phyloP scores from a whole-genome alignment of 345 rosid genomes.

The Pugionium cornutum region DNA sequence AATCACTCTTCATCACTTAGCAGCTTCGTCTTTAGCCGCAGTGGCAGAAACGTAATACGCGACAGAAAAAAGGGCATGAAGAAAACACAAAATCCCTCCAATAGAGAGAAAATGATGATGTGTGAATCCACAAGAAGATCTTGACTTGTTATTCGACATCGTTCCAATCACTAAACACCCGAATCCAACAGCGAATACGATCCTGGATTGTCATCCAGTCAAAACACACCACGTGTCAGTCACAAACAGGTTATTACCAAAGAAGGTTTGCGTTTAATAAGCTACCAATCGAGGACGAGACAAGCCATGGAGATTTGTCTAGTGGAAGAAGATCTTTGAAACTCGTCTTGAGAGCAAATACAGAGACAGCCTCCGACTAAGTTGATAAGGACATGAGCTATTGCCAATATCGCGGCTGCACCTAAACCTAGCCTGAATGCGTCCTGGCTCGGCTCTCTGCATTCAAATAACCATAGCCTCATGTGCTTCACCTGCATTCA shows the following conservation, averaged over 20 bases:
- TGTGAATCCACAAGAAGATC: conserved; percentile 78
- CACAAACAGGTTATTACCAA: too few species aligned
- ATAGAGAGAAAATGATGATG: conserved; percentile 85
- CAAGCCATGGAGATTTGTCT: conserved; percentile 71
- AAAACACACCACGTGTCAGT: conserved; percentile 16
- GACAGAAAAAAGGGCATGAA: conserved; percentile 76
- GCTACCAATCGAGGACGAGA: conserved; percentile 74
- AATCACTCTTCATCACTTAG: conserved; percentile 19
- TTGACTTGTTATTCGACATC: conserved; percentile 71
- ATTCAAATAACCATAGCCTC: conserved; percentile 85
- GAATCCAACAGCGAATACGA: conserved; percentile 72
- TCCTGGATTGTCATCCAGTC: conserved; percentile 49
- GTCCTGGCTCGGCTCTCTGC: conserved; percentile 79
- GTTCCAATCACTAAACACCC: conserved; percentile 76
- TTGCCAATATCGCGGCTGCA: conserved; percentile 63
- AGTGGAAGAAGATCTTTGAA: conserved; percentile 63
- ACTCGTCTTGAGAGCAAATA: conserved; percentile 83
- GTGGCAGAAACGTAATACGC: conserved; percentile 83
- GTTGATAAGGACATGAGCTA: conserved; percentile 72
- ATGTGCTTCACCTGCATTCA: conserved; percentile 67
- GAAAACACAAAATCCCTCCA: conserved; percentile 88
- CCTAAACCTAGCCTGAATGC: conserved; percentile 80
- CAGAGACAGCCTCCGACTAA: conserved; percentile 81
- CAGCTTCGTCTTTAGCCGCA: conserved; percentile 54
- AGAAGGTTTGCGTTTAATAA: too few species aligned